Percentiles rank a stretch among this genome's conserved stretches.
phyloP scores from a whole-genome alignment of 495 filamentous ascomycete genomes.

The Penicillium chermesinum region DNA sequence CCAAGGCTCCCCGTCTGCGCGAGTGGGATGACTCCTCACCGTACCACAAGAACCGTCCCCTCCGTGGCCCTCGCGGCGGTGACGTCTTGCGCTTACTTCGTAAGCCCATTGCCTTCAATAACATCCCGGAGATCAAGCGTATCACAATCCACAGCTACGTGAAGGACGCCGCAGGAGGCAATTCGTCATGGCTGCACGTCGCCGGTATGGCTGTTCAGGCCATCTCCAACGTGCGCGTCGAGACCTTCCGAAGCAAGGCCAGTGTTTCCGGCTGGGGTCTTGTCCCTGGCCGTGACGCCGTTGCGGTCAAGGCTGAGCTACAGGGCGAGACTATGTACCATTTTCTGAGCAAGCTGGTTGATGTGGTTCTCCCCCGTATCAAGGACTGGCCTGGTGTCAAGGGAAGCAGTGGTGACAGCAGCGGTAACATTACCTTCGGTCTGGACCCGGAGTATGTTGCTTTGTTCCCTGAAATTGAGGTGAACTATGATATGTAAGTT shows the following conservation, averaged over 20 bases:
- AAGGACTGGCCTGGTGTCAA: slow-evolving; percentile 88
- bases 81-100: slow-evolving; percentile 63
- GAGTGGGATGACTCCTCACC: slow-evolving; percentile 85
- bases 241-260: slow-evolving; percentile 60
- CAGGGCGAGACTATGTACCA: slow-evolving; percentile 76
- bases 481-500: slow-evolving; percentile 84
- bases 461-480: slow-evolving; percentile 87
- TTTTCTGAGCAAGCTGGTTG: slow-evolving; percentile 78
- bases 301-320: slow-evolving; percentile 65
- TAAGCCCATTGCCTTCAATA: slow-evolving; percentile 74
- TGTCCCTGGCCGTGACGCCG: slow-evolving; percentile 43
- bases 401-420: slow-evolving; percentile 73
- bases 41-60: slow-evolving; percentile 85
- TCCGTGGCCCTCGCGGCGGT: slow-evolving; percentile 76
- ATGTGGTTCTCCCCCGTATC: slow-evolving; percentile 86
- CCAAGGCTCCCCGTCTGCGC: slow-evolving; percentile 66
- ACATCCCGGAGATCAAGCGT: slow-evolving; percentile 74
- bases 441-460: slow-evolving; percentile 64
- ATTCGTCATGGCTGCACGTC: slow-evolving; percentile 65
- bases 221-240: slow-evolving; percentile 72
- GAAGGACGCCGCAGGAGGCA: slow-evolving; percentile 53
- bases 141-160: slow-evolving; percentile 77
- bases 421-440: slow-evolving; percentile 82
- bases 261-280: slow-evolving; percentile 63
- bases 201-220: slow-evolving; percentile 79